A percentile compares a stretch with the other conserved stretches of the same genome.
These are phyloP conservation scores for Pythium dissimile DNA, from an alignment of 352 stramenopile genomes.

Conservation along the genomic window DNA sequence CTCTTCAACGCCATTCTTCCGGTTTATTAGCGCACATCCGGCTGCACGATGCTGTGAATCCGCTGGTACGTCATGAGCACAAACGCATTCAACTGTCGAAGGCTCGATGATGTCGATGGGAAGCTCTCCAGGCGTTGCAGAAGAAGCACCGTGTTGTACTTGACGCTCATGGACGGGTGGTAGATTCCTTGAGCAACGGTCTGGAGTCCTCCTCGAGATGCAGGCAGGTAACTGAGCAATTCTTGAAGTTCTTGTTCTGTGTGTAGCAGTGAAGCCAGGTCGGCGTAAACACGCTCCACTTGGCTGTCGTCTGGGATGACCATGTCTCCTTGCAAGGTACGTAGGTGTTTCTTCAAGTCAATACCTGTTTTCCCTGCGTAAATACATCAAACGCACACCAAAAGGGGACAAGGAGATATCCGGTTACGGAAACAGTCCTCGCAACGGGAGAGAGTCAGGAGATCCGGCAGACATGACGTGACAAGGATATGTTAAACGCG, in stretches of 20 bases:
- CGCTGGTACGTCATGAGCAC: constrained; percentile 82
- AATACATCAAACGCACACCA: constrained; percentile 31
- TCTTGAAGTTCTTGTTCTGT: constrained; percentile 78
- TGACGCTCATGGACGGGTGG: constrained; percentile 82
- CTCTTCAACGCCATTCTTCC: too few species aligned
- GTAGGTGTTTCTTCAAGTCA: constrained; percentile 80
- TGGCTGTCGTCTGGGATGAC: constrained; percentile 72
- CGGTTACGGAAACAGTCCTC: constrained; percentile 42
- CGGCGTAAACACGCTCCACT: constrained; percentile 79
- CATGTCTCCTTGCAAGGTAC: constrained; percentile 70
- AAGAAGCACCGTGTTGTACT: constrained; percentile 85
- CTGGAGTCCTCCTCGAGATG: constrained; percentile 73
- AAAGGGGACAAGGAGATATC: constrained; percentile 1
- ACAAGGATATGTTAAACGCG: constrained; percentile 87
- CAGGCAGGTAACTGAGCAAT: constrained; percentile 78
- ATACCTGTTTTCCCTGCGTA: constrained; percentile 77
- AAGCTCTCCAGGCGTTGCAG: constrained; percentile 85
- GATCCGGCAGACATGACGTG: constrained; percentile 35
- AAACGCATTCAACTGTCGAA: constrained; percentile 74
- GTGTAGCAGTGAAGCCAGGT: constrained; percentile 73
- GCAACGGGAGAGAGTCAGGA: constrained; percentile 26
- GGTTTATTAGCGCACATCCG: constrained; percentile 29
- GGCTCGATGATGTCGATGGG: constrained; percentile 62
- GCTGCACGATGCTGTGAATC: constrained; percentile 75
- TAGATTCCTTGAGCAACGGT: constrained; percentile 84